Percentiles rank a stretch among this genome's conserved stretches.
Evolutionary conservation across 2,329 filamentous ascomycete genomes (phyloP).

Genomic region (Alternaria solani): DNA sequence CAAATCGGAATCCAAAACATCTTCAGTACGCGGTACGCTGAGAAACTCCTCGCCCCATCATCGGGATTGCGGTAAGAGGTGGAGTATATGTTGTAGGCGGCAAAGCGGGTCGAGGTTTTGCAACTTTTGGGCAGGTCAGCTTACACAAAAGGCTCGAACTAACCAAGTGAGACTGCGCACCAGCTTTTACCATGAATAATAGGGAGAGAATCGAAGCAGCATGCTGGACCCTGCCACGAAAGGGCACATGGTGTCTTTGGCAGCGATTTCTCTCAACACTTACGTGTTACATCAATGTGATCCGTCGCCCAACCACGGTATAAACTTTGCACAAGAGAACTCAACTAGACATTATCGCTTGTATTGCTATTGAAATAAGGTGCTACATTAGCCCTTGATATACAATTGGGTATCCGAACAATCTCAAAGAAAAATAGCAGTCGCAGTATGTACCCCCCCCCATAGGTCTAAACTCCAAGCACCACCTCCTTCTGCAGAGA

Average conservation of each 20-base stretch:
- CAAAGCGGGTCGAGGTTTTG: neutral
- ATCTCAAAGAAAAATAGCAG: slow-evolving; percentile 1
- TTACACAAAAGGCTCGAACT: neutral
- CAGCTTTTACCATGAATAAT: neutral
- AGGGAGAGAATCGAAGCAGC: neutral
- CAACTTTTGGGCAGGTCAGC: neutral
- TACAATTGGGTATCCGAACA: slow-evolving; percentile 20
- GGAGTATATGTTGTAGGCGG: neutral
- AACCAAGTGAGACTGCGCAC: neutral
- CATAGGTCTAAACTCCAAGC: neutral
- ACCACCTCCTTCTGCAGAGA: neutral
- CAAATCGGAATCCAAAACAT: neutral
- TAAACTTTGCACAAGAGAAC: neutral
- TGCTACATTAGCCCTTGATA: slow-evolving; percentile 4
- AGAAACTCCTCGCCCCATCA: neutral
- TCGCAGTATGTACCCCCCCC: neutral
- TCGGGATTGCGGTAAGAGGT: neutral
- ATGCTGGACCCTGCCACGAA: neutral
- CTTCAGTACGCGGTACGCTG: neutral
- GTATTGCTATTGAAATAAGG: neutral
- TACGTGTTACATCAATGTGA: neutral
- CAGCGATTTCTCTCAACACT: neutral
- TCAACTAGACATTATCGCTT: neutral
- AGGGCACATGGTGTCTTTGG: neutral
- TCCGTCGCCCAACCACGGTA: neutral